Conservation (phyloP, 2,329 filamentous ascomycete genomes). For the Sclerotinia spermophila region DNA sequence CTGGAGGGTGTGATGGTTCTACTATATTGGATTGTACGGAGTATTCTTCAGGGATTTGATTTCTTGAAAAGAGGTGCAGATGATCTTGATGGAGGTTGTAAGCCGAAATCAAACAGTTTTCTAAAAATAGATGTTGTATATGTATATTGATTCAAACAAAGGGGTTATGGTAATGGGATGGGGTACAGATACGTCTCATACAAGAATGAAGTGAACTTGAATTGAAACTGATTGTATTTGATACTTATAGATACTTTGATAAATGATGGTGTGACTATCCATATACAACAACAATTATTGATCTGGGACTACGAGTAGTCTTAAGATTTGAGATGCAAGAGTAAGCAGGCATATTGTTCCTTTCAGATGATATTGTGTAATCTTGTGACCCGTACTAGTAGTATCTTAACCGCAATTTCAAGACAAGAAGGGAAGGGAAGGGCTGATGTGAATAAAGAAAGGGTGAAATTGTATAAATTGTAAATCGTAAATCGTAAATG, state of each 20-base stretch:
- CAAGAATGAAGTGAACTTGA: neutral
- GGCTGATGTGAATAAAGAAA: neutral
- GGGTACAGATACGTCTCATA: neutral
- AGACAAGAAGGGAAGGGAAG: neutral
- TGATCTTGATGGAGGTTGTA: neutral
- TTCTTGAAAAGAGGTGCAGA: neutral
- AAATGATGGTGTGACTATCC: neutral
- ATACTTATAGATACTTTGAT: neutral
- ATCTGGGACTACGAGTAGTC: neutral
- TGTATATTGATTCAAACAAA: conserved; percentile 8
- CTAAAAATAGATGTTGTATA: neutral
- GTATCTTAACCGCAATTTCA: neutral
- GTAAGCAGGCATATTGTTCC: neutral
- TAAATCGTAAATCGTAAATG: neutral
- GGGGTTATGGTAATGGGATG: no score
- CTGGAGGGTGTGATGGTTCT: neutral
- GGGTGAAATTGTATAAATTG: neutral
- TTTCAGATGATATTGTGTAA: conserved; percentile 3
- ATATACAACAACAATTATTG: neutral
- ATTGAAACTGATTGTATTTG: neutral
- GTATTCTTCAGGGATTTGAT: neutral
- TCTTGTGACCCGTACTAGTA: conserved; percentile 12
- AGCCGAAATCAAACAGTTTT: neutral
- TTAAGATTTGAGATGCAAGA: neutral
- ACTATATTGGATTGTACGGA: neutral